These are phyloP conservation scores for Epichloe glyceriae DNA, from an alignment of 2,329 filamentous ascomycete species.

Conservation along the genomic window DNA sequence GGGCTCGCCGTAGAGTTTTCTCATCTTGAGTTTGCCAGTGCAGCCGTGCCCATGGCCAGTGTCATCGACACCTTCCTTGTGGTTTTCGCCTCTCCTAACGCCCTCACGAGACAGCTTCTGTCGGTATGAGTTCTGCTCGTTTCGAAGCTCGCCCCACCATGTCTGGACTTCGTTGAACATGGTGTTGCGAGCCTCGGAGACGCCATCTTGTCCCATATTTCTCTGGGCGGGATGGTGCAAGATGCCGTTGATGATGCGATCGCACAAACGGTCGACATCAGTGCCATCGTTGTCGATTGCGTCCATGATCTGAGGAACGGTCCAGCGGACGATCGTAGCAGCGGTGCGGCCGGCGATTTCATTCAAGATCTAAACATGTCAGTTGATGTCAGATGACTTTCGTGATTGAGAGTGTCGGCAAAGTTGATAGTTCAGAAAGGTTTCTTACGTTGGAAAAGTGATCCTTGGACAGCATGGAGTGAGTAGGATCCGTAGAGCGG, in stretches of 20 bases:
- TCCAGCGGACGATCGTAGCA: conserved; percentile 67
- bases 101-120: conserved; percentile 65
- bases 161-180: conserved; percentile 72
- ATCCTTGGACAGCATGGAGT: conserved; percentile 93
- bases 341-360: conserved; percentile 77
- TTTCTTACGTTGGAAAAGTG: conserved; percentile 69
- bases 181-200: conserved; percentile 54
- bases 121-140: conserved; percentile 53
- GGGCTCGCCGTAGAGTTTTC: conserved; percentile 45
- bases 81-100: conserved; percentile 66
- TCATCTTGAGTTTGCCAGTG: conserved; percentile 63
- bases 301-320: conserved; percentile 76
- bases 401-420: too few species aligned
- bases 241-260: conserved; percentile 68
- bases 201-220: conserved; percentile 54
- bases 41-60: conserved; percentile 79
- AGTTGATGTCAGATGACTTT: neutral
- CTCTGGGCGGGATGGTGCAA: conserved; percentile 81
- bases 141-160: conserved; percentile 65
- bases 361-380: conserved; percentile 53
- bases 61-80: conserved; percentile 75
- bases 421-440: neutral
- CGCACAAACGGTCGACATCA: conserved; percentile 57
- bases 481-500: conserved; percentile 65
- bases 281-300: conserved; percentile 69